A percentile compares a stretch with the other conserved stretches of the same genome.
These are phyloP conservation scores for Gentiana macrophylla DNA, from an alignment of 257 asterid genomes.

Conservation along the genomic window DNA sequence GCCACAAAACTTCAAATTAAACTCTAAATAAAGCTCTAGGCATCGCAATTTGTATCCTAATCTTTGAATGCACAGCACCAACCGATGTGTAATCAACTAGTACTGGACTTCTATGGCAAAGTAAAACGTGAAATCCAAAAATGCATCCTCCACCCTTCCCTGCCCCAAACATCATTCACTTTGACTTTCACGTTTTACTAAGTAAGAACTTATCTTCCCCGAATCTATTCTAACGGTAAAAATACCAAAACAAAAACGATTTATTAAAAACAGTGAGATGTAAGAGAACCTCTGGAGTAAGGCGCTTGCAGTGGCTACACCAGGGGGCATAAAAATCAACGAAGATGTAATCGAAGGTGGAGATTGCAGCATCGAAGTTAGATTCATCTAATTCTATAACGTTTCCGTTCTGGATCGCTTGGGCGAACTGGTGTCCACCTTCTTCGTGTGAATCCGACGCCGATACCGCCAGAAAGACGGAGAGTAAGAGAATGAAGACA, in stretches of 20 bases:
- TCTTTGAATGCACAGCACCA: too few relatives aligned
- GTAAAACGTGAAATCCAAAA: too few relatives aligned
- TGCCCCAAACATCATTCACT: too few relatives aligned
- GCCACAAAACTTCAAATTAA: slow-evolving; percentile 19
- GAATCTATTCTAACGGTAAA: too few relatives aligned
- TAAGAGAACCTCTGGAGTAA: slow-evolving; percentile 69
- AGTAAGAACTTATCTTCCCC: too few relatives aligned
- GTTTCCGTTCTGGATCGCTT: slow-evolving; percentile 42
- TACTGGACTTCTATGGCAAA: too few relatives aligned
- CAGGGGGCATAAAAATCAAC: slow-evolving; percentile 94
- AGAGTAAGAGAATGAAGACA: not conserved
- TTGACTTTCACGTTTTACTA: too few relatives aligned
- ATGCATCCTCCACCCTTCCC: too few relatives aligned
- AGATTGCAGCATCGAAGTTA: slow-evolving; percentile 75
- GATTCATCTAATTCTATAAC: slow-evolving; percentile 77
- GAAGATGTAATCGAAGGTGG: slow-evolving; percentile 64
- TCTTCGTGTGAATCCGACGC: not conserved
- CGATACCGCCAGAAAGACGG: too few relatives aligned
- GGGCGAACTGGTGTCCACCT: slow-evolving; percentile 10
- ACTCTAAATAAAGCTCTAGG: not conserved
- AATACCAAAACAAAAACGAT: not conserved
- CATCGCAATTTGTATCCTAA: too few relatives aligned
- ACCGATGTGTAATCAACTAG: too few relatives aligned
- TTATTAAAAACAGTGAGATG: not conserved
- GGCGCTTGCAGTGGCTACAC: slow-evolving; percentile 98